Base-by-base conservation (phyloP, 2,329 filamentous ascomycete genomes). In the Blastomyces emzantsi region DNA sequence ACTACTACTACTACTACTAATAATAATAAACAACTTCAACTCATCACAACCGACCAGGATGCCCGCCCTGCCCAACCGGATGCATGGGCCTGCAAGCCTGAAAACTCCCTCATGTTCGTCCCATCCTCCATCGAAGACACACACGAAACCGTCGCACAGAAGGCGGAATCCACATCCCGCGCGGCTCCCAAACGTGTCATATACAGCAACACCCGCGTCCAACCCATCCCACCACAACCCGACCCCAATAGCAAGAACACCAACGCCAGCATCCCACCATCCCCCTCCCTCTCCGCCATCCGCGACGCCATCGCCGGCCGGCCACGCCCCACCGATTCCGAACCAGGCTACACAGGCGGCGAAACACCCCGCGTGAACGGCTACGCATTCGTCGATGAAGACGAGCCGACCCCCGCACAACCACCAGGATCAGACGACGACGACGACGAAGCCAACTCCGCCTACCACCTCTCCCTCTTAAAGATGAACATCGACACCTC, bases 361-460 rank as follows among this genome's bases (percentile, higher is more conserved):
- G 92, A 95, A 74, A 97, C 93, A 0, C 94, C 93, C 0, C 84
- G 90, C 1, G 90, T 97, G 0, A 96, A 95, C 67, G 94, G 94
- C 1, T 99, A 97, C 74, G 85, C 91, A 0, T 97, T 96, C 75
- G 92, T 99, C 45, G 92, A 96, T 69, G 91, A 95, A 63, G 89
- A 80, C 61, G 80, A 81, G 60, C 69, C 75, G 9, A 78, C 79
- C 19, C 69, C 33, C 33, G 7, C 71, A 1, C 70, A 74, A 8
- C 33, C 28, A 22, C 36, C 54, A 36, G 67, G 28, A 30, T 30
- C 28, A 33, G 33, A 33, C 33, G 33, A 8, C 33, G 4, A 8
- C 33, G 4, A 78, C 66, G 69, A 67, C 67, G 81, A 88, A 70
- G 77, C 87, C 62, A 77, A 89, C 8, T 76, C 77, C 51, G 68